Base-by-base conservation (phyloP, 139 green algal genomes). In the Volvox reticuliferus region DNA sequence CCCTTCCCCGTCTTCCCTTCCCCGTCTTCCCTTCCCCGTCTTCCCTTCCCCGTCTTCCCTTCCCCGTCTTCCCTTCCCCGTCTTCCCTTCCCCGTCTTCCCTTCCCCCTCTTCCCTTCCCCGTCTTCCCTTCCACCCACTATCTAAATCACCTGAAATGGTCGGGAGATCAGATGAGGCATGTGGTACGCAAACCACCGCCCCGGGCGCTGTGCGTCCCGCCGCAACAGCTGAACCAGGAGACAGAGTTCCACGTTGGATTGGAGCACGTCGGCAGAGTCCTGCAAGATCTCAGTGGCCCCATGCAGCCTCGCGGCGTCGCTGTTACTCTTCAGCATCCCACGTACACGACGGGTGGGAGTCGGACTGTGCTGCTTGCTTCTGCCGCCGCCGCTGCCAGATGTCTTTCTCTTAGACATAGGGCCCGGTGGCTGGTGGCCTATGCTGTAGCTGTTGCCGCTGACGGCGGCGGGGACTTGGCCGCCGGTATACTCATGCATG, bases 161-260 rank as follows among this genome's bases (percentile, higher is more conserved):
- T 13, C 84, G 67, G 1, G 84, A 89, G 0, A 68, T 24, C 0
- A 89, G 84, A 67, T 89, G 84, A 0, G 84, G 84, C 24, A 89
- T 89, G 26, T 50, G 17, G 14, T 71, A 89, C 12, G 36, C 84
- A 26, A 65, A 63, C 36, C 36, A 89, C 1, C 22, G 20, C 26
- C 84, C 84, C 1, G 33, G 35, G 12, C 37, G 82, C 19, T 81
- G 26, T 6, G 3, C 3, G 28, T 69, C 44, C 26, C 84, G 68
- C 36, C 61, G 76, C 26, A 89, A 65, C 84, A 89, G 35, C 84
- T 89, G 84, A 26, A 89, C 84, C 36, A 89, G 36, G 36, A 89
- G 16, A 35, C 84, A 89, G 28, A 89, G 84, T 14, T 89, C 68
- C 12, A 24, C 0, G 63, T 26, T 65, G 82, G 28, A 22, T 0